Evolutionary conservation across 805 yeast species (phyloP).

Genomic region (Candida koratica): DNA sequence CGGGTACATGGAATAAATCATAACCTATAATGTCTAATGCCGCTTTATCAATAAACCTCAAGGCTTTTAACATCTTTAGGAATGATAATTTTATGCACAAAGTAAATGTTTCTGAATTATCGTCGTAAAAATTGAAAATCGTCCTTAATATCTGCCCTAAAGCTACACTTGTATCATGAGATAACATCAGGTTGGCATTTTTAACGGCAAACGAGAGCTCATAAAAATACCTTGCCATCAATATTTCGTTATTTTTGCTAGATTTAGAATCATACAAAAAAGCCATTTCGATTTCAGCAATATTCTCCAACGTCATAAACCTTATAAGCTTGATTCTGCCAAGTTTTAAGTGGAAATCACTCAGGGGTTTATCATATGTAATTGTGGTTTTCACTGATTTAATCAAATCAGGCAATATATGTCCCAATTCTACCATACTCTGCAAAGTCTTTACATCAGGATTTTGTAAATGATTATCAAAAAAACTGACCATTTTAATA

Average conservation of each 20-base stretch:
- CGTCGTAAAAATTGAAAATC: conserved; percentile 2
- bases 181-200: neutral
- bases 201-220: conserved; percentile 1
- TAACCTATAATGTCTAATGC: neutral
- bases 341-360: neutral
- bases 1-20: conserved; percentile 27
- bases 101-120: neutral
- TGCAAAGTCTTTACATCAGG: neutral
- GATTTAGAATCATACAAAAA: neutral
- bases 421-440: neutral
- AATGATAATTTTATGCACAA: conserved; percentile 4
- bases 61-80: conserved; percentile 2
- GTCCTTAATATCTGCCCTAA: neutral
- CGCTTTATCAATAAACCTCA: neutral
- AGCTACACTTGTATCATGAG: neutral
- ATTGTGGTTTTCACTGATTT: neutral
- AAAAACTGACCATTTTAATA: conserved; percentile 3
- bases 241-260: conserved; percentile 3
- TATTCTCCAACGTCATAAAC: neutral
- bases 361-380: neutral
- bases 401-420: conserved; percentile 3
- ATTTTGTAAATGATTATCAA: conserved; percentile 2
- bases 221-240: conserved; percentile 3
- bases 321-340: neutral
- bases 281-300: neutral